phyloP scores from a whole-genome alignment of 371 early-diverging fungal genomes.

The Funneliformis caledonium region DNA sequence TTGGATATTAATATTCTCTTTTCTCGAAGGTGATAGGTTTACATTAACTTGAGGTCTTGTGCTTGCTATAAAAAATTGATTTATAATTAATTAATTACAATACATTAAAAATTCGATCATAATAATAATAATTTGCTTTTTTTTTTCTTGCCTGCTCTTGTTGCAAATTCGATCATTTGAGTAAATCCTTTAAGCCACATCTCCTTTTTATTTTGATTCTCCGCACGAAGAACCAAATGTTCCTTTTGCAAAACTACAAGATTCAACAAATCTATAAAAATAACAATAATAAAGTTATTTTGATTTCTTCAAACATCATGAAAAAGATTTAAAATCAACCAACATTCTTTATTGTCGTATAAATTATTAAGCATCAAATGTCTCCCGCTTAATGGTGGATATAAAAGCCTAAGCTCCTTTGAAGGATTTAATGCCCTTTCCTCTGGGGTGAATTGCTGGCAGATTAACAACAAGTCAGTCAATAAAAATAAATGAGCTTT shows the following conservation, averaged over 20 bases:
- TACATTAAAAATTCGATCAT: not conserved
- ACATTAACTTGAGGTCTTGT: constrained; percentile 6
- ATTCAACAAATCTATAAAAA: constrained; percentile 29
- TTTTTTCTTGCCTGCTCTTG: not conserved
- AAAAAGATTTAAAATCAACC: not conserved
- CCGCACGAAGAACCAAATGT: constrained; percentile 33
- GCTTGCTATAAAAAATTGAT: constrained; percentile 6
- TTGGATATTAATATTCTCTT: not conserved
- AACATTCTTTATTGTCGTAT: constrained; percentile 31
- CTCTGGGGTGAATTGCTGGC: constrained; percentile 9
- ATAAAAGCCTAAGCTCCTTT: constrained; percentile 35
- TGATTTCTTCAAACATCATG: not conserved
- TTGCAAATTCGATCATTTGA: constrained; percentile 3
- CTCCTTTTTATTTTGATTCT: constrained; percentile 15
- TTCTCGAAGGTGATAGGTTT: not conserved
- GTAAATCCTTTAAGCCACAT: constrained; percentile 33
- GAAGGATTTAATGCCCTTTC: not conserved
- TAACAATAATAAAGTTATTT: not conserved
- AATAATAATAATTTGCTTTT: not conserved
- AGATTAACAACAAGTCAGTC: constrained; percentile 41
- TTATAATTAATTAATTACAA: not conserved
- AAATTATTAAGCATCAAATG: constrained; percentile 34
- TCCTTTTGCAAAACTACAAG: constrained; percentile 29
- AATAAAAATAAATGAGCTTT: constrained; percentile 40
- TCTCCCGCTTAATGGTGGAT: constrained; percentile 41